phyloP scores from a whole-genome alignment of 73 alveolate species.

The Halteria grandinella region DNA sequence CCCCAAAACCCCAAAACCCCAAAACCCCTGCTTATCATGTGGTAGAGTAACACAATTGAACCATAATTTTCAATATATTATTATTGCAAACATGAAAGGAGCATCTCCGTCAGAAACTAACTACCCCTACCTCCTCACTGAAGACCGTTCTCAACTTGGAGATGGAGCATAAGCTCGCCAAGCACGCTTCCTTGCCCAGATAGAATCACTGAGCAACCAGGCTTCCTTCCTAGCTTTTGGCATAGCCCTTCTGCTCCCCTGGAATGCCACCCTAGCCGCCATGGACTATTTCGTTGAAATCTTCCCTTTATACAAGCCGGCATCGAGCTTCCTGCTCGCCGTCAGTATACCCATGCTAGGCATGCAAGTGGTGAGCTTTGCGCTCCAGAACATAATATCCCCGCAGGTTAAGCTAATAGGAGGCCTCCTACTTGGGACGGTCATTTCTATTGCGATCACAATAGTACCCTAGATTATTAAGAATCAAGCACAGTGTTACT shows the following conservation, averaged over 20 bases:
- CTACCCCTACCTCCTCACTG: no score
- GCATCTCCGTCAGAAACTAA: no score
- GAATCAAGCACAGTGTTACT: conserved; percentile 15
- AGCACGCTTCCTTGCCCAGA: neutral
- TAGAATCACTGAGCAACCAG: neutral
- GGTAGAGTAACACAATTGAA: no score
- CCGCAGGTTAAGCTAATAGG: conserved; percentile 19
- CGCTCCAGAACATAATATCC: neutral
- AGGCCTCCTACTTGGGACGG: conserved; percentile 8
- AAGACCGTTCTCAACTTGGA: no score
- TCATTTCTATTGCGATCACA: conserved; percentile 27
- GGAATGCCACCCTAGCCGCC: conserved; percentile 65
- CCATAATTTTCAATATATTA: no score
- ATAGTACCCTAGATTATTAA: conserved; percentile 31
- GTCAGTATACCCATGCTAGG: conserved; percentile 49
- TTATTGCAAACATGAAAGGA: no score
- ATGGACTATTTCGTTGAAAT: conserved; percentile 53
- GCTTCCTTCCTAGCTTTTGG: conserved; percentile 44
- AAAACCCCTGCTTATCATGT: no score
- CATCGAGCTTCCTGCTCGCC: conserved; percentile 37
- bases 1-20: no score
- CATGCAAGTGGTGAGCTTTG: conserved; percentile 30
- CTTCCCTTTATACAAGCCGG: conserved; percentile 49
- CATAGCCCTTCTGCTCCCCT: conserved; percentile 51
- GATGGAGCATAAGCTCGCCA: no score